phyloP scores from a whole-genome alignment of 2,329 filamentous ascomycete genomes.

The Rhynchosporium agropyri region DNA sequence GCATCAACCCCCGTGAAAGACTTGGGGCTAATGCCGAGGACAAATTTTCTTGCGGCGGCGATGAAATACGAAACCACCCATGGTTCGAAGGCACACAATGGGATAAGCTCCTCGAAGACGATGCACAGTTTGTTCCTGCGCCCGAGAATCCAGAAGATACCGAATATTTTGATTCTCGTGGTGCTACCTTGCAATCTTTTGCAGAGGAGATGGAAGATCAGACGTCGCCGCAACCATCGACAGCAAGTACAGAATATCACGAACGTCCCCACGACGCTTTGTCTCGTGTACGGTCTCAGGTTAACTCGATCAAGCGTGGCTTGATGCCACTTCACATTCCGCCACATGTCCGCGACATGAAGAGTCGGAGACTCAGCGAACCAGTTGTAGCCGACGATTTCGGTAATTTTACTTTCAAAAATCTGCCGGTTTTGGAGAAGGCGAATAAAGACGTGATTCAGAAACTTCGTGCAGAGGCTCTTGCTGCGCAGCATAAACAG shows the following conservation, averaged over 20 bases:
- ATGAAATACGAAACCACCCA: constrained; percentile 84
- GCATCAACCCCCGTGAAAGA: constrained; percentile 77
- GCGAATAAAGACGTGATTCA: constrained; percentile 99
- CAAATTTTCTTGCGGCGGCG: constrained; percentile 79
- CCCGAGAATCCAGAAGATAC: constrained; percentile 95
- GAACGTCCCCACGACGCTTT: constrained; percentile 94
- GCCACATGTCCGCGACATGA: constrained; percentile 89
- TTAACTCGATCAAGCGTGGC: constrained; percentile 84
- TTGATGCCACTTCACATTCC: constrained; percentile 96
- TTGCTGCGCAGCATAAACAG: constrained; percentile 65
- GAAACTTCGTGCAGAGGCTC: constrained; percentile 87
- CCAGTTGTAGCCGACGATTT: constrained; percentile 90
- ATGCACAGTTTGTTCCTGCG: constrained; percentile 92
- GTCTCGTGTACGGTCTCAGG: constrained; percentile 83
- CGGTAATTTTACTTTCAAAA: constrained; percentile 96
- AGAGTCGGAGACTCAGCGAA: constrained; percentile 86
- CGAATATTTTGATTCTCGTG: constrained; percentile 93
- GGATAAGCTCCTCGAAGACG: constrained; percentile 89
- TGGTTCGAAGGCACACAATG: constrained; percentile 91
- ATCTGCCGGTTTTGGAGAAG: constrained; percentile 92
- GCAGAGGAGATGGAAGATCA: constrained; percentile 94
- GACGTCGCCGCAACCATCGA: constrained; percentile 69
- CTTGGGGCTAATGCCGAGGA: constrained; percentile 86
- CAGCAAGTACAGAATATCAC: constrained; percentile 74
- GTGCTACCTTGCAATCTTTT: constrained; percentile 89